These are phyloP conservation scores for Camellia granthamiana DNA, from an alignment of 148 eudicot genomes.

Conservation along the genomic window DNA sequence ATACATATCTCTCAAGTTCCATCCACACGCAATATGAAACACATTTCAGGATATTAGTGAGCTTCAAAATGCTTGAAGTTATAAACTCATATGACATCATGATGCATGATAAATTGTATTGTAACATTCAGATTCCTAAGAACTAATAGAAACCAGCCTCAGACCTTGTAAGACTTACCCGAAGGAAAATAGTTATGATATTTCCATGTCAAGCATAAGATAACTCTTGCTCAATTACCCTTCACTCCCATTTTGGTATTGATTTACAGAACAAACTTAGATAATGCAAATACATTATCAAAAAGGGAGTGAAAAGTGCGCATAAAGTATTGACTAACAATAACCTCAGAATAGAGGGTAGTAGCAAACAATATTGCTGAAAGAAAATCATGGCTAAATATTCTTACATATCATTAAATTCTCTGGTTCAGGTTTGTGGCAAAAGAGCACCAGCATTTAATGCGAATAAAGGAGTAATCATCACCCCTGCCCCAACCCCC, in stretches of 20 bases:
- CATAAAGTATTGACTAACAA: neutral
- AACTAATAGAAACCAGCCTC: too few relatives aligned
- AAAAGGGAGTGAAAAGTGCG: neutral
- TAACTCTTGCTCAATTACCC: neutral
- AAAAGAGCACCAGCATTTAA: neutral
- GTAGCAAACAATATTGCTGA: neutral
- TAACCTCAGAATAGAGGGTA: neutral
- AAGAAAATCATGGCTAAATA: neutral
- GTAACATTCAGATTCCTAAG: too few relatives aligned
- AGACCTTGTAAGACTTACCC: too few relatives aligned
- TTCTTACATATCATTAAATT: neutral
- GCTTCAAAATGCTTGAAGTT: too few relatives aligned
- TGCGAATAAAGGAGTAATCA: neutral
- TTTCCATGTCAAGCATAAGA: neutral
- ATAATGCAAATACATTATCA: neutral
- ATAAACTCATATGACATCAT: too few relatives aligned
- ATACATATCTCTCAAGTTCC: too few relatives aligned
- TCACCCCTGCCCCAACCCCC: too few relatives aligned
- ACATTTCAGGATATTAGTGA: too few relatives aligned
- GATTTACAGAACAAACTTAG: neutral
- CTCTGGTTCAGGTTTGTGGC: neutral
- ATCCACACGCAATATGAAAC: too few relatives aligned
- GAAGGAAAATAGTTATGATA: neutral
- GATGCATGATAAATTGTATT: too few relatives aligned
- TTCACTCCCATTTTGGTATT: neutral